These are phyloP conservation scores for Strobilomyces dryophilus DNA, from an alignment of 768 basidiomycete genomes.

Conservation along the genomic window DNA sequence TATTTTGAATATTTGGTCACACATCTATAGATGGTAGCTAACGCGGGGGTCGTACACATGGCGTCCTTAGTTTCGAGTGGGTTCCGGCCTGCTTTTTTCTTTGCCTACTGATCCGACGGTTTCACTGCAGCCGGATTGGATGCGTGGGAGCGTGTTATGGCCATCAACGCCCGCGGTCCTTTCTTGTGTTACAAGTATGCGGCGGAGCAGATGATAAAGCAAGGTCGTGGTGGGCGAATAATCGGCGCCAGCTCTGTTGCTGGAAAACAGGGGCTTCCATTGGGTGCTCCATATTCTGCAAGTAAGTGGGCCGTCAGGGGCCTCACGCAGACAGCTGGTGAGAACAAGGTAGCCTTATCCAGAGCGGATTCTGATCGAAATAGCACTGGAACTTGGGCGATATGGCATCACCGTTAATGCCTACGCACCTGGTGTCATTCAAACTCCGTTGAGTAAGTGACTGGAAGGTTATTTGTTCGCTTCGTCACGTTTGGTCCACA, in stretches of 20 bases:
- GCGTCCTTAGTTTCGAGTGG: neutral
- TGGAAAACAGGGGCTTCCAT: neutral
- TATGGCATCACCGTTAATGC: slow-evolving; percentile 36
- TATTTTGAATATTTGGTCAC: neutral
- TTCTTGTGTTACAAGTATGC: neutral
- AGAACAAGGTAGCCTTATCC: neutral
- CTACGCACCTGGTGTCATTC: slow-evolving; percentile 34
- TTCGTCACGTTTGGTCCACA: neutral
- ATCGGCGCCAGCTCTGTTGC: neutral
- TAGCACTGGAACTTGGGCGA: slow-evolving; percentile 25
- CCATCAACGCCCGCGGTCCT: neutral
- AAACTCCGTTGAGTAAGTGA: slow-evolving; percentile 28
- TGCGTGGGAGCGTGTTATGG: neutral
- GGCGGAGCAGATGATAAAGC: neutral
- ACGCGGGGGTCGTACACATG: neutral
- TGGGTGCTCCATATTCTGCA: neutral
- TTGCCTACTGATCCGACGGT: neutral
- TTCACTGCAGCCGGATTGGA: neutral
- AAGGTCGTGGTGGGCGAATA: neutral
- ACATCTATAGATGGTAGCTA: neutral
- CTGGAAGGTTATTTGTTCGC: neutral
- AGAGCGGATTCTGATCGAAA: neutral
- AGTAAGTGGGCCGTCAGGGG: neutral
- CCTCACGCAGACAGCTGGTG: neutral
- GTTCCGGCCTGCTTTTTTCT: neutral